Base-by-base conservation (phyloP, 306 rosid genomes). In the Lathyrus oleraceus region DNA sequence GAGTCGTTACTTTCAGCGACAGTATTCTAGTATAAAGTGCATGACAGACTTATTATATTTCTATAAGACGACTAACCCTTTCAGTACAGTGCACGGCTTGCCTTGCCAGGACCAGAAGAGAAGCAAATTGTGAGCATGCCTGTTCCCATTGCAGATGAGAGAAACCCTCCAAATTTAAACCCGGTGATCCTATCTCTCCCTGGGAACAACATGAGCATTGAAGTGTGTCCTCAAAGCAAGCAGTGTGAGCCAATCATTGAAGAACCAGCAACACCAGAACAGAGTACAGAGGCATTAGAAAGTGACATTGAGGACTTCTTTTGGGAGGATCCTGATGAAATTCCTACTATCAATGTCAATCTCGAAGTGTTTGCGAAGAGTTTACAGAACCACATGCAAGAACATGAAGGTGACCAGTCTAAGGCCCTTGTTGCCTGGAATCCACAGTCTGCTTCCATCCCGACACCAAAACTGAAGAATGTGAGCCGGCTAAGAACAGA, bases 101-200 rank as follows among this genome's bases (percentile, higher is more conserved):
- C 98, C 42, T 87, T 94, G 74, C 98, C 97, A 32, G 96, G 92
- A 40, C 96, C 98, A 58, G 92, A 87, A 75, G 97, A 87, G 65
- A 88, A 78, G 69, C 30, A 75, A 60, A 79, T 93, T 6, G 84
- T 90, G 71, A 65, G 72, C 75, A 78, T 80, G 71, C 64, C 70
- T 32, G 84, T 60, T 51, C 76, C 90, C 47, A 40, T 75, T 66
- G 59, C 81, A 66, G 39, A 77, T 2, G 82, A 61, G 63, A 75
- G 71, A 59, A 84, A 67, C 67, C 81, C 83, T 60, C 23, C 69
- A 69, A 78, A 71, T 36, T 70, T 82, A 69, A 83, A 76, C 73
- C 80, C 72, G 0, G 7, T 80, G 82, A 70, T 79, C 76, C 83
- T 87, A 61, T 79, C 86, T 67, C 83, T 84, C 71, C 84, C 80